Percentiles rank a stretch among this genome's conserved stretches.
Conservation (phyloP, 345 rosid species). For the Draba incana region DNA sequence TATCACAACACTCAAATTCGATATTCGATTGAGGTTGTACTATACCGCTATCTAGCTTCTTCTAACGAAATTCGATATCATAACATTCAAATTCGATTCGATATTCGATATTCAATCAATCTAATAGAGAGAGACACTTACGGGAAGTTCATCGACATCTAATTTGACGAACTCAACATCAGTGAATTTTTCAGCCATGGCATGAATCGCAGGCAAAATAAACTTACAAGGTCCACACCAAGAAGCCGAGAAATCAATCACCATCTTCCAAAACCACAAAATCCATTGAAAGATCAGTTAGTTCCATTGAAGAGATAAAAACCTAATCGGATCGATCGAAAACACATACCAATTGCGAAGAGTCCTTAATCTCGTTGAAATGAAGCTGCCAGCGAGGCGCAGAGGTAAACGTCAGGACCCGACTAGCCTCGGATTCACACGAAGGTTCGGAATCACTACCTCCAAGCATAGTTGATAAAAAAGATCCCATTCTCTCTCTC, state of each 20-base stretch:
- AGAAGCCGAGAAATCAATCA: slow-evolving; percentile 75
- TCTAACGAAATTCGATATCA: too few relatives aligned
- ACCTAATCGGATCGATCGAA: neutral
- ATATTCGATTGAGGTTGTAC: too few relatives aligned
- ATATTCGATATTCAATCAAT: too few relatives aligned
- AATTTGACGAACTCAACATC: slow-evolving; percentile 75
- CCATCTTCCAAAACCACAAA: slow-evolving; percentile 26
- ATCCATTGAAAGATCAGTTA: neutral
- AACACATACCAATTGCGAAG: slow-evolving; percentile 57
- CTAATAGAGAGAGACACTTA: slow-evolving; percentile 37
- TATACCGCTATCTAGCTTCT: too few relatives aligned
- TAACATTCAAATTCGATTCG: too few relatives aligned
- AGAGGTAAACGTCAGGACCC: slow-evolving; percentile 62
- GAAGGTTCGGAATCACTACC: too few relatives aligned
- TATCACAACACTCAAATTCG: too few relatives aligned
- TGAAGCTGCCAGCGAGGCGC: slow-evolving; percentile 74
- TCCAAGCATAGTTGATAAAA: slow-evolving; percentile 50
- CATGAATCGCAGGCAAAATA: slow-evolving; percentile 61
- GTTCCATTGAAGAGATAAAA: too few relatives aligned
- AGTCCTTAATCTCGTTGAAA: slow-evolving; percentile 63
- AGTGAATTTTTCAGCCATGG: slow-evolving; percentile 51
- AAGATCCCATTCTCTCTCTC: slow-evolving; percentile 47
- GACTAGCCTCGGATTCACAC: slow-evolving; percentile 43
- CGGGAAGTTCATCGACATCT: slow-evolving; percentile 85
- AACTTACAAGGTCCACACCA: slow-evolving; percentile 92